Conservation (phyloP, 179 eudicot species). For the Spinacia oleracea region DNA sequence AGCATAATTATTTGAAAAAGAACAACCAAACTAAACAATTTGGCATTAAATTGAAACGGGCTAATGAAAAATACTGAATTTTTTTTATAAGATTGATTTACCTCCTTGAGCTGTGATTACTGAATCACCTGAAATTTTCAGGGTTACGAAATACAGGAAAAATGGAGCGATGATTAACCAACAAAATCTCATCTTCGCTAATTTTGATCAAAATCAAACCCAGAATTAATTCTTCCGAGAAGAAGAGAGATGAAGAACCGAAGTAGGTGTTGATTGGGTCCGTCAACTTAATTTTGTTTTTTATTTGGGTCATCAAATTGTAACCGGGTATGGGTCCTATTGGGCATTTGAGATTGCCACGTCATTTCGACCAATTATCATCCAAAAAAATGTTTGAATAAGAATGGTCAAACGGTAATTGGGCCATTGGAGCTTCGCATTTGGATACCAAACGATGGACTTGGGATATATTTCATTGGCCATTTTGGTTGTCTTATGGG, state of each 20-base stretch:
- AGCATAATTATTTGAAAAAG: background rate
- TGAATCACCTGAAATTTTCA: conserved; percentile 8
- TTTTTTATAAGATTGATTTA: background rate
- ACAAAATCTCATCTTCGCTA: conserved; percentile 3
- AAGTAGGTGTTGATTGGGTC: background rate
- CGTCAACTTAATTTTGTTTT: background rate
- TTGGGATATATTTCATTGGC: too few species aligned
- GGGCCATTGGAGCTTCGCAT: too few species aligned
- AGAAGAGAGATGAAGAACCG: too few species aligned
- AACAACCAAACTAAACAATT: background rate
- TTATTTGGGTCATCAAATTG: background rate
- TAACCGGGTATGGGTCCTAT: background rate
- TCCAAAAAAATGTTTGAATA: too few species aligned
- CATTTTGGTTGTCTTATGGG: too few species aligned
- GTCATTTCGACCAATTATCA: background rate
- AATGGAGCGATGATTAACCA: background rate
- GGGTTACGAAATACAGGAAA: background rate
- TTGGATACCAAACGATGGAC: too few species aligned
- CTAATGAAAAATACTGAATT: background rate
- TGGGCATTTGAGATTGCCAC: background rate
- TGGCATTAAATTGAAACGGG: background rate
- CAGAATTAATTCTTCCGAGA: background rate
- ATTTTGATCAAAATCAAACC: too few species aligned
- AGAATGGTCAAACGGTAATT: background rate
- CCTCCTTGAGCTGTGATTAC: conserved; percentile 16